A percentile compares a stretch with the other conserved stretches of the same genome.
Evolutionary conservation across 1,139 yeast species (phyloP).

Genomic region (Candida sanyaensis): DNA sequence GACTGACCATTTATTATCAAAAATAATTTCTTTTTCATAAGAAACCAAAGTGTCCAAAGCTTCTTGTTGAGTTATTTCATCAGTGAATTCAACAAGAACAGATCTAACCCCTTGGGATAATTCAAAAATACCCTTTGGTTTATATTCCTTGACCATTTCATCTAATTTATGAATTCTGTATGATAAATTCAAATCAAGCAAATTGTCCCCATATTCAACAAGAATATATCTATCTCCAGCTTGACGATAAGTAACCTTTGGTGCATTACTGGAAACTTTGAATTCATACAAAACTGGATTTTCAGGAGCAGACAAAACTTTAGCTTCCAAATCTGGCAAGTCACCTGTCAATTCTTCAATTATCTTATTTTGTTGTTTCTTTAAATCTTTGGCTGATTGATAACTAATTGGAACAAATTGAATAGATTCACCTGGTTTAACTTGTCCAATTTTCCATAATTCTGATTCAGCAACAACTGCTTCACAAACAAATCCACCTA

Average conservation of each 20-base stretch:
- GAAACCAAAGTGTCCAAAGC: conserved; percentile 66
- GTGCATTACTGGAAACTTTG: conserved; percentile 52
- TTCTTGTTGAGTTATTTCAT: conserved; percentile 58
- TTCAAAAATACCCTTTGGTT: conserved; percentile 80
- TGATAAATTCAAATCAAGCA: conserved; percentile 79
- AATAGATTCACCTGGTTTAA: conserved; percentile 87
- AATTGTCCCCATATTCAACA: conserved; percentile 89
- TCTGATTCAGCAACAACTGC: conserved; percentile 96
- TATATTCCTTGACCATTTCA: conserved; percentile 63
- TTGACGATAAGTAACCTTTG: conserved; percentile 84
- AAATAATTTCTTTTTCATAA: conserved; percentile 72
- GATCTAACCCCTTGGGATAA: conserved; percentile 98
- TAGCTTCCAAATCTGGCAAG: conserved; percentile 38
- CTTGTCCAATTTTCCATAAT: conserved; percentile 98
- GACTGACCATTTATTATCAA: conserved; percentile 81
- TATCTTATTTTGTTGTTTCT: conserved; percentile 56
- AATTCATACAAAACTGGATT: conserved; percentile 62
- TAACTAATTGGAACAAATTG: conserved; percentile 77
- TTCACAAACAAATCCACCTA: conserved; percentile 96
- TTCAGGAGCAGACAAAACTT: conserved; percentile 44
- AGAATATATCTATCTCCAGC: conserved; percentile 94
- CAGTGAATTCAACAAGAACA: conserved; percentile 81
- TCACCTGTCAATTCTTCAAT: conserved; percentile 47
- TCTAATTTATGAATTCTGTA: conserved; percentile 85
- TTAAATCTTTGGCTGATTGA: conserved; percentile 66